Evolutionary conservation across 2,329 filamentous ascomycete species (phyloP).

Genomic region (Magnaporthales sp.): DNA sequence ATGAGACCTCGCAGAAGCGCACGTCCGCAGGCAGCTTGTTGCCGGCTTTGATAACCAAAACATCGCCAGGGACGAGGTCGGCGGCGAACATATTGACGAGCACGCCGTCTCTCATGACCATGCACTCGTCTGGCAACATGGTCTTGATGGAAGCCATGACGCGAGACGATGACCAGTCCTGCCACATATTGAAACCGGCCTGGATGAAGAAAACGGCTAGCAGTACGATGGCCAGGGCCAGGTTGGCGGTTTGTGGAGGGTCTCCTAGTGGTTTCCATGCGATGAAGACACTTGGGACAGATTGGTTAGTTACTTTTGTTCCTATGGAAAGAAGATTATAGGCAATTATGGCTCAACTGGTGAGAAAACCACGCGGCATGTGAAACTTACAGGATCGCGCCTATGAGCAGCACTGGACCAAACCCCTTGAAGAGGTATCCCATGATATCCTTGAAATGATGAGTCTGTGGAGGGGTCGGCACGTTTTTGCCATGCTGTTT

Average conservation of each 20-base stretch:
- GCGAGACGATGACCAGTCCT: slow-evolving; percentile 67
- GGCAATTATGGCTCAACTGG: no score
- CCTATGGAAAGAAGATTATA: no score
- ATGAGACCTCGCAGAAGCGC: slow-evolving; percentile 58
- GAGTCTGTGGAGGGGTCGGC: slow-evolving; percentile 56
- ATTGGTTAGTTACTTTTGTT: neutral
- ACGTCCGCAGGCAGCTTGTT: slow-evolving; percentile 69
- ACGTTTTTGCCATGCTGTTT: slow-evolving; percentile 58
- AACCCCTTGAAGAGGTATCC: slow-evolving; percentile 75
- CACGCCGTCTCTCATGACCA: slow-evolving; percentile 52
- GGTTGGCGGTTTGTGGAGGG: slow-evolving; percentile 60
- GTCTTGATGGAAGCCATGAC: slow-evolving; percentile 75
- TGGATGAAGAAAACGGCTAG: slow-evolving; percentile 61
- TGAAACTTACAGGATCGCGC: slow-evolving; percentile 47
- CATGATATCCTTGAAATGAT: slow-evolving; percentile 45
- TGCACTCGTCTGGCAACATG: slow-evolving; percentile 68
- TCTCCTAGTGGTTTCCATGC: slow-evolving; percentile 68
- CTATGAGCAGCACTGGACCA: slow-evolving; percentile 59
- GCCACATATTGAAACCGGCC: slow-evolving; percentile 61
- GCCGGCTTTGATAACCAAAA: slow-evolving; percentile 59
- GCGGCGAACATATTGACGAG: slow-evolving; percentile 31
- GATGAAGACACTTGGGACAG: slow-evolving; percentile 48
- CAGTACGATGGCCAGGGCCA: slow-evolving; percentile 66
- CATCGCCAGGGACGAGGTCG: slow-evolving; percentile 64
- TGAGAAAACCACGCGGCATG: no score